Conservation (phyloP, 2,329 filamentous ascomycete species). For the Diaporthe vexans region DNA sequence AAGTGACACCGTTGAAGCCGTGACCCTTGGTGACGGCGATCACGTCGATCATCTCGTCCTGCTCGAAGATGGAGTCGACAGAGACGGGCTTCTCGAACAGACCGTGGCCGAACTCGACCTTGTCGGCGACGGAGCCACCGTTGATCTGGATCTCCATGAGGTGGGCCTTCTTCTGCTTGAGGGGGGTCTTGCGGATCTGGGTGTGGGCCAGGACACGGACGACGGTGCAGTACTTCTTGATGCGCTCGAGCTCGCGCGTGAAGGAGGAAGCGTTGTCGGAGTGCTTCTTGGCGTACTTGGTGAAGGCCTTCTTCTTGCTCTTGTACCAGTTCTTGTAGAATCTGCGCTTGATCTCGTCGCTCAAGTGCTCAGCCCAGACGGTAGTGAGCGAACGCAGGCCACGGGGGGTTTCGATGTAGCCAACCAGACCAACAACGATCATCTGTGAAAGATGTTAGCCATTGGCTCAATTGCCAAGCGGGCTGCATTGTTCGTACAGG, state of each 20-base stretch:
- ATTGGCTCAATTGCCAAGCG: slow-evolving; percentile 81
- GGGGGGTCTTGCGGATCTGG: slow-evolving; percentile 98
- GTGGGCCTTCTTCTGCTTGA: slow-evolving; percentile 99
- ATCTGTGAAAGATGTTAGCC: slow-evolving; percentile 85
- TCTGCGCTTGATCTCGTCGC: slow-evolving; percentile 98
- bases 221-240: slow-evolving; percentile 99
- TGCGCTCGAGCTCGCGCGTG: slow-evolving; percentile 98
- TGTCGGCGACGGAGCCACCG: slow-evolving; percentile 94
- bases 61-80: slow-evolving; percentile 95
- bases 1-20: slow-evolving; percentile 97
- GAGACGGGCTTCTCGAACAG: slow-evolving; percentile 99
- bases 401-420: slow-evolving; percentile 99
- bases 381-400: slow-evolving; percentile 99
- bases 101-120: slow-evolving; percentile 94
- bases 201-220: slow-evolving; percentile 99
- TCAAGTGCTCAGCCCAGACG: slow-evolving; percentile 99
- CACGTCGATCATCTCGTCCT: slow-evolving; percentile 99
- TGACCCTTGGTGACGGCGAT: slow-evolving; percentile 99
- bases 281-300: slow-evolving; percentile 99
- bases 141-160: slow-evolving; percentile 99
- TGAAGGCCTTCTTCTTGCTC: slow-evolving; percentile 99
- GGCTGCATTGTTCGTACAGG: slow-evolving; percentile 92
- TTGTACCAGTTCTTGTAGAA: slow-evolving; percentile 99
- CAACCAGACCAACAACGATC: slow-evolving; percentile 99
- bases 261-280: slow-evolving; percentile 92